Conservation (phyloP, 108 stramenopile species). For the Chaetoceros tenuissimus region DNA sequence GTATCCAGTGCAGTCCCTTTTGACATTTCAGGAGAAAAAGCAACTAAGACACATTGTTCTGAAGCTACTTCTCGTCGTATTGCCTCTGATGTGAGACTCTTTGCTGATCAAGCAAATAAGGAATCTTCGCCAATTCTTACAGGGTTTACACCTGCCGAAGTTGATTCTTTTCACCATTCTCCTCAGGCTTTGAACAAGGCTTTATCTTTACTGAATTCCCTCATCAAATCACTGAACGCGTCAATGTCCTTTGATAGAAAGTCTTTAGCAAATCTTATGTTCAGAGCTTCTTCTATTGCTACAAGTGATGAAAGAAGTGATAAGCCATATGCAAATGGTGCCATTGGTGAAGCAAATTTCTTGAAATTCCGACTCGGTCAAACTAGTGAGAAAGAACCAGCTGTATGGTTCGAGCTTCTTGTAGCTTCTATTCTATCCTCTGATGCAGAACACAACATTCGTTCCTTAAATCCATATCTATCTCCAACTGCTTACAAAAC, state of each 20-base stretch:
- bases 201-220: conserved; percentile 55
- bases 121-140: conserved; percentile 72
- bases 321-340: conserved; percentile 44
- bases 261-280: conserved; percentile 87
- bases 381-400: conserved; percentile 78
- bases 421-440: conserved; percentile 84
- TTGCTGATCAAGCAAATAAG: conserved; percentile 65
- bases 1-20: conserved; percentile 74
- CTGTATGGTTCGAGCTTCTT: conserved; percentile 83
- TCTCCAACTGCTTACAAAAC: conserved; percentile 76
- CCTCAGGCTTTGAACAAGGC: conserved; percentile 55
- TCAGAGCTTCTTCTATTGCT: conserved; percentile 73
- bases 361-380: conserved; percentile 81
- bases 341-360: conserved; percentile 69
- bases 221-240: conserved; percentile 70
- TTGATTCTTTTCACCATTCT: conserved; percentile 63
- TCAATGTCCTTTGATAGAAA: conserved; percentile 87
- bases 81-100: conserved; percentile 65
- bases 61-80: conserved; percentile 83
- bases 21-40: conserved; percentile 57
- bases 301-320: conserved; percentile 88
- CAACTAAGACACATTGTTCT: conserved; percentile 77
- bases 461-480: conserved; percentile 84
- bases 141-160: conserved; percentile 72
- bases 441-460: conserved; percentile 75